Base-by-base conservation (phyloP, 306 rosid genomes). In the Hippophae gyantsensis region DNA sequence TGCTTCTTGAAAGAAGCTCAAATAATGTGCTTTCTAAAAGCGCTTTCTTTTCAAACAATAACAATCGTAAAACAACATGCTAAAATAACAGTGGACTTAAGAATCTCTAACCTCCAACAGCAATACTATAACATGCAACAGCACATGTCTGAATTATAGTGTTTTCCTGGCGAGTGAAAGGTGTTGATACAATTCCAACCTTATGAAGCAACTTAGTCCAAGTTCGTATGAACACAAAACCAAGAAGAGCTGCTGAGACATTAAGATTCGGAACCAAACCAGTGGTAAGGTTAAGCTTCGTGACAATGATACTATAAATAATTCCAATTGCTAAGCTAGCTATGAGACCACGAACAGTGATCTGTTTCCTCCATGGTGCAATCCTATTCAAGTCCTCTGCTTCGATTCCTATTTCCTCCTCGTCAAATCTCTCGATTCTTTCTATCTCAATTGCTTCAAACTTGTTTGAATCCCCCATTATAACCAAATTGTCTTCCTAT, bases 141-240 rank as follows among this genome's bases (percentile, higher is more conserved):
- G 99, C 99, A 71, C 97, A 93, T 13, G 99, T 93, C 69, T 93
- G 99, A 67, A 89, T 93, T 48, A 93, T 52, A 13, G 95, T 93
- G 52, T 93, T 93, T 75, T 93, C 99, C 69, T 93, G 99, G 57
- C 87, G 74, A 8, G 99, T 89, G 69, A 93, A 93, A n/a, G 99
- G 97, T 32, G 62, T 64, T 2, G 99, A 76, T 54, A 80, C 81
- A 72, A 86, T 70, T 27, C 90, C 95, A 57, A 95, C 97, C 57
- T 81, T 86, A 10, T 74, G 70, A 12, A 93, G 95, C 43, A 89
- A 48, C 77, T 64, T 76, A 55, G 95, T 89, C 99, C 99, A 93
- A 62, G 86, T 48, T 63, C 80, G 57, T 18, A 93, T 72, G 65
- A 89, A 88, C 45, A 93, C 99, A 63, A 78, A 93, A n/a, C 89